Base-by-base conservation (phyloP, 2,329 filamentous ascomycete species). In the Pseudofabraea citricarpa region DNA sequence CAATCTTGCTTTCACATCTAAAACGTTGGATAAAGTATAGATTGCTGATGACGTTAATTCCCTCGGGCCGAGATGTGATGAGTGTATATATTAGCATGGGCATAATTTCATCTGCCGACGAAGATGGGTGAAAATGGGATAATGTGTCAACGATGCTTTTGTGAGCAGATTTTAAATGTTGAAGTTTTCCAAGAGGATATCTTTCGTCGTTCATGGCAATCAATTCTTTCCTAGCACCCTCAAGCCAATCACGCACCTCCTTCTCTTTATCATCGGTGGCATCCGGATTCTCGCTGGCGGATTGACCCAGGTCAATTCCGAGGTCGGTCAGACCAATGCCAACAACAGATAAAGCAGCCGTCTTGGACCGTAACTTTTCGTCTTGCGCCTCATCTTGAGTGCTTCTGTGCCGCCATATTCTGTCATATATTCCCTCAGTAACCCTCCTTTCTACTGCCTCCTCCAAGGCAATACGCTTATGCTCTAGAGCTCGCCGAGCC, bases 31-130 rank as follows among this genome's bases (percentile, higher is more conserved):
- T 90, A 62, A 97, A 98, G 55, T 86, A 81, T n/a, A 94, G 72
- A 62, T 98, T 94, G 70, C 91, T 97, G 58, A 95, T 89, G 43
- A 90, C 85, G 62, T 90, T 87, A 37, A 97, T 83, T 24, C 83
- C 79, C 63, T 93, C 87, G 0, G 90, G 86, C 0, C 89, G 85
- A 35, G 90, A 84, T 3, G 90, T 96, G 60, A 98, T 94, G 47
- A 98, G 77, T 0, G 90, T 88, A 68, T 95, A 98, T 49, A 98
- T 98, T 50, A 98, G 75, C 64, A 95, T 95, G 1, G 93, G 93
- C 63, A 98, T 82, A 43, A 98, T 94, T 66, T 97, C 93, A 60
- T 98, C 93, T 3, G 93, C 93, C 1, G 93, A 97, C 1, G 93
- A 95, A 1, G 90, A 82, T 15, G 78, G 79, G 49, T 82, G 79